Base-by-base conservation (phyloP, 2,329 filamentous ascomycete genomes). In the Aureobasidium namibiae region DNA sequence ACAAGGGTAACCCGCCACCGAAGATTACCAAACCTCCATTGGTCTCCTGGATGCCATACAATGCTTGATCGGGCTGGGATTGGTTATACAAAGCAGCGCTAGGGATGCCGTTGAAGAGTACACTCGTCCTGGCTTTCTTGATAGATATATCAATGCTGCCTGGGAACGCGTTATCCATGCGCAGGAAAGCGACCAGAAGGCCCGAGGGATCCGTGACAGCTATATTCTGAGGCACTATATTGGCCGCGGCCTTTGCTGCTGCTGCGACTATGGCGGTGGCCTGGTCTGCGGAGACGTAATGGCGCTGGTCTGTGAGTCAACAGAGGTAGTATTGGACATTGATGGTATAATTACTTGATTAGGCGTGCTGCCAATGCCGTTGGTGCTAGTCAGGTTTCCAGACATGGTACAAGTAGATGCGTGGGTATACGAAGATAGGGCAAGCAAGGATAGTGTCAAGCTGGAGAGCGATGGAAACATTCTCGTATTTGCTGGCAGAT, bases 111-210 rank as follows among this genome's bases (percentile, higher is more conserved):
- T 69, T 69, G 63, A 67, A 68, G 24, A 64, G 48, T 5, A 64
- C 63, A 5, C 65, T 64, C 1, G 66, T 68, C 48, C 66, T 64
- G 10, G 67, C 67, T 53, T 69, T 68, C 60, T 67, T 68, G 39
- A 65, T 66, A 44, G 60, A 63, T 39, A 69, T 67, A 54, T 69
- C 66, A 36, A 67, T 64, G 42, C 62, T 66, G 39, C 61, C 64
- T 18, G 68, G 64, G 56, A 62, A 68, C 26, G 67, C 64, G 56
- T 68, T 67, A 57, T 69, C 67, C 65, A 67, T 69, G 24, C 66
- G 63, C 14, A 68, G 60, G 61, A 69, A 67, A 6, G 65, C 67
- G 33, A 69, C 66, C 21, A 69, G 63, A n/a, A 64, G 62, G 24
- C 63, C 63, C 1, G 64, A 66, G 14, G 67, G 66, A 41, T 69